Evolutionary conservation across 2,329 filamentous ascomycete genomes (phyloP), one percentile per base, ranked within the genome.

Genomic region (Colletotrichum tropicale): DNA sequence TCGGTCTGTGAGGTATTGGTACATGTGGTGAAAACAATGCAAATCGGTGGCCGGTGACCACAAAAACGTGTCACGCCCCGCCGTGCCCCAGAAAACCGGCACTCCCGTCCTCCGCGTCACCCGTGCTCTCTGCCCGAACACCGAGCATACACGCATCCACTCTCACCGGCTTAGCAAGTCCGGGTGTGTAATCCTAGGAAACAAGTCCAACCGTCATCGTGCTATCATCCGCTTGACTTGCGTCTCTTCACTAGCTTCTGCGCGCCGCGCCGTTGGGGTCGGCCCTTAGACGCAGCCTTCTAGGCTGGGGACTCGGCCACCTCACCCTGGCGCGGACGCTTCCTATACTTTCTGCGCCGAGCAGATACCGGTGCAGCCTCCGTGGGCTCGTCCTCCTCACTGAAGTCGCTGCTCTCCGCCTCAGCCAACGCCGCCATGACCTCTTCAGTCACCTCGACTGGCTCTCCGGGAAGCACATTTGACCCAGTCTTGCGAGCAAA

Each of bases 401-500:
- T 55, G 8, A 8, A 52, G n/a, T 52, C 48, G 16, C 30, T 21
- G 32, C 18, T 28, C 8, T 26, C 34, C 16, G 48, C 16, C 30
- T 73, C 56, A 52, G 43, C 43, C 38, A 68, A 10, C 18, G 64
- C 70, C 18, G 65, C 38, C 32, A 73, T 18, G 16, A 66, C 32
- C 26, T 65, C 34, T 6, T 58, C 43, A 12, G 28, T 21, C 26
- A 32, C 10, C 34, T 60, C 70, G 12, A 69, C 48, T 6, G 64
- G 15, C 28, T 68, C 28, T 24, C 70, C 70, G 4, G 70, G 58
- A 21, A 73, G 58, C 26, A 64, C 26, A 16, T 30, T 69, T 12
- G 26, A 55, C 60, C 74, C 74, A 7, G 70, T 76, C 34, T 52
- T 68, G 26, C 74, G 71, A 26, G 74, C 74, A 60, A 65, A 76